phyloP scores from a whole-genome alignment of 2,329 filamentous ascomycete genomes.

The Lecanoromycetidae sp. region DNA sequence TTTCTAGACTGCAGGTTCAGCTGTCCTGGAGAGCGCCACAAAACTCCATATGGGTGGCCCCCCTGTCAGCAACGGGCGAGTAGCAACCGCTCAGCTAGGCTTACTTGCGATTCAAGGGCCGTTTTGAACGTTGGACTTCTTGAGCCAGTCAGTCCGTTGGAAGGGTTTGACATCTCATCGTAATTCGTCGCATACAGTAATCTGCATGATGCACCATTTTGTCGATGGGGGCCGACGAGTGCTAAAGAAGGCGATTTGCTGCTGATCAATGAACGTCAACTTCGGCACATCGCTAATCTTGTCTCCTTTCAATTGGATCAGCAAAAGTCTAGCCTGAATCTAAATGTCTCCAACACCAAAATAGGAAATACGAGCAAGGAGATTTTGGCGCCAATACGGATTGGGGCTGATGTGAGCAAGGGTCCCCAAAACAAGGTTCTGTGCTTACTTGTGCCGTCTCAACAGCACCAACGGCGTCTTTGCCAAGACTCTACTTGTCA shows the following conservation, averaged over 20 bases:
- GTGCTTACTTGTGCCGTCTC: conserved; percentile 1
- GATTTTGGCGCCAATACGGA: neutral
- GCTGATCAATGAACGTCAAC: conserved; percentile 2
- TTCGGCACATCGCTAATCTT: neutral
- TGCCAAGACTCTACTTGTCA: neutral
- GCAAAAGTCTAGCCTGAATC: conserved; percentile 2
- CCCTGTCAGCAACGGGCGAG: conserved; percentile 7
- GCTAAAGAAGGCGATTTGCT: neutral
- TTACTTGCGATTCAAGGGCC: neutral
- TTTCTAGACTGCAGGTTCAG: conserved; percentile 4
- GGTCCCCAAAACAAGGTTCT: neutral
- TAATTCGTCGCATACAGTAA: conserved; percentile 6
- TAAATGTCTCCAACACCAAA: neutral
- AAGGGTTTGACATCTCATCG: no score
- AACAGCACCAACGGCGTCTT: conserved; percentile 10
- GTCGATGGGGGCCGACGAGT: neutral
- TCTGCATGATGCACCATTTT: neutral
- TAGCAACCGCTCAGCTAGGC: conserved; percentile 6
- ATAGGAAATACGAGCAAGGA: neutral
- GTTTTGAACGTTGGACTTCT: neutral
- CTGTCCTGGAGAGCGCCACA: conserved; percentile 6
- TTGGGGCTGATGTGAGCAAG: neutral
- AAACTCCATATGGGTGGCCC: no score
- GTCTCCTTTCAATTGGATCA: neutral
- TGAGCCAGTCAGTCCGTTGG: neutral